Percentiles rank a stretch among this genome's conserved stretches.
phyloP scores from a whole-genome alignment of 2,329 filamentous ascomycete genomes.

The Ceratocystis ficicola region DNA sequence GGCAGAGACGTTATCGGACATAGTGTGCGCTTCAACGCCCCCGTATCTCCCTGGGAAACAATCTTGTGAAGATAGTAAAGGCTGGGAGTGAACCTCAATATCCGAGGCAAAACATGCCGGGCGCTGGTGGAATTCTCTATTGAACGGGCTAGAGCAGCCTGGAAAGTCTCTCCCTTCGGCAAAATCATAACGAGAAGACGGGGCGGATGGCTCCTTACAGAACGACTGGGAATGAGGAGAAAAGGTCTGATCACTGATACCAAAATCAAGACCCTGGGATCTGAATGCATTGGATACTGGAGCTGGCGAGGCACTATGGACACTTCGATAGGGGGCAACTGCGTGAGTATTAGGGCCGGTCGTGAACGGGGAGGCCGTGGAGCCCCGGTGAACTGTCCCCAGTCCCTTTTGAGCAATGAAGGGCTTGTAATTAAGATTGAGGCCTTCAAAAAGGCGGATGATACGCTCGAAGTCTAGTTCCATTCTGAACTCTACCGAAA shows the following conservation, averaged over 20 bases:
- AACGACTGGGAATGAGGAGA: constrained; percentile 3
- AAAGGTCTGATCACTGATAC: neutral
- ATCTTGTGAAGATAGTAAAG: constrained; percentile 3
- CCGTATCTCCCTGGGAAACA: neutral
- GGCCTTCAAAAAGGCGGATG: constrained; percentile 17
- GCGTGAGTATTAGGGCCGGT: neutral
- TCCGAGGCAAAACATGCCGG: neutral
- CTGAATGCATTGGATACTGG: constrained; percentile 12
- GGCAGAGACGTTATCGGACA: neutral
- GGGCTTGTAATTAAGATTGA: constrained; percentile 18
- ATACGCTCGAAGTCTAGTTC: constrained; percentile 16
- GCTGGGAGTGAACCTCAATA: neutral
- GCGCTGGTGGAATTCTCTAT: neutral
- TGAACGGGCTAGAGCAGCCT: constrained; percentile 3
- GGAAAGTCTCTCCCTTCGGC: neutral
- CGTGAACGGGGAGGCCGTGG: constrained; percentile 18
- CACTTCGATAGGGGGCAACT: constrained; percentile 8
- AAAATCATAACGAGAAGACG: neutral
- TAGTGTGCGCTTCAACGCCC: neutral
- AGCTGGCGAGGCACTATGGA: constrained; percentile 19
- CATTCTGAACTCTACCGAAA: constrained; percentile 18
- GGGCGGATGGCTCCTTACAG: neutral
- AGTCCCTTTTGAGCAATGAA: constrained; percentile 13
- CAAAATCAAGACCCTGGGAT: constrained; percentile 4
- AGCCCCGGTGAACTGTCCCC: constrained; percentile 8